These are phyloP conservation scores for Lachnellula willkommii DNA, from an alignment of 2,329 filamentous ascomycete genomes.

Conservation along the genomic window DNA sequence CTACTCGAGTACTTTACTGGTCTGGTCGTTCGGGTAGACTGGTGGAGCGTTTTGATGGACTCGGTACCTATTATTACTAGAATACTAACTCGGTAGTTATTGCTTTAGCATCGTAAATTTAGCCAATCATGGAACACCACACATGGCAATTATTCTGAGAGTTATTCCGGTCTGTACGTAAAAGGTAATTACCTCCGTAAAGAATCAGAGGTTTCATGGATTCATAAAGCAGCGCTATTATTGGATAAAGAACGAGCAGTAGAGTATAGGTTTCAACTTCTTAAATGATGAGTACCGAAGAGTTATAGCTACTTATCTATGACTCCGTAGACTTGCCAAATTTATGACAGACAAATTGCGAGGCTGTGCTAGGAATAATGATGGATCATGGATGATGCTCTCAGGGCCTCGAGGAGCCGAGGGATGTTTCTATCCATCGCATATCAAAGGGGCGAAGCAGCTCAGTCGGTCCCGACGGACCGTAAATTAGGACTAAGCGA, in stretches of 20 bases:
- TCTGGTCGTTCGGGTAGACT: neutral
- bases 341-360: too few relatives aligned
- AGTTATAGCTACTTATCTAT: too few relatives aligned
- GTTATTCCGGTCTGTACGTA: neutral
- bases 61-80: neutral
- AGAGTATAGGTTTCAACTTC: neutral
- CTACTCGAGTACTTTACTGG: neutral
- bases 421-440: too few relatives aligned
- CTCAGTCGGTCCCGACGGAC: too few relatives aligned
- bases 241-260: neutral
- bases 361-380: too few relatives aligned
- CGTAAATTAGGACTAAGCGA: too few relatives aligned
- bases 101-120: neutral
- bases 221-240: neutral
- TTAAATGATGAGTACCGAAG: too few relatives aligned
- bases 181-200: neutral
- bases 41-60: neutral
- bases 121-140: neutral
- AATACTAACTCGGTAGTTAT: neutral
- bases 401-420: too few relatives aligned
- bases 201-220: neutral
- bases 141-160: neutral
- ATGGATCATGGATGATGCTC: too few relatives aligned
- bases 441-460: too few relatives aligned
- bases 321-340: too few relatives aligned